Evolutionary conservation across 2,329 filamentous ascomycete species (phyloP).

Genomic region (Sporothrix protearum): DNA sequence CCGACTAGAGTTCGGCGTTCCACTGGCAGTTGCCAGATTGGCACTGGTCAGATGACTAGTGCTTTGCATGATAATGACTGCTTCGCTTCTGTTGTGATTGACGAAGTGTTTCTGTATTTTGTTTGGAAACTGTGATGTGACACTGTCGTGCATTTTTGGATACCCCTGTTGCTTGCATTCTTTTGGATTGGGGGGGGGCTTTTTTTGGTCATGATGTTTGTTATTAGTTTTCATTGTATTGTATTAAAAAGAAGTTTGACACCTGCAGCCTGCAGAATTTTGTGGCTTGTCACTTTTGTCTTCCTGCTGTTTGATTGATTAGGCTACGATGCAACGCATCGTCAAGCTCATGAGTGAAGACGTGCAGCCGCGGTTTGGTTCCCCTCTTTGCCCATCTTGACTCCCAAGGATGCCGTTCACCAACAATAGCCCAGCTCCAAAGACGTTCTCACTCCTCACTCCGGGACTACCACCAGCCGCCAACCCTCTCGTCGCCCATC

Average conservation of each 20-base stretch:
- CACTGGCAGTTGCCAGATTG: no score
- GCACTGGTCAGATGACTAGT: no score
- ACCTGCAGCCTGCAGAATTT: no score
- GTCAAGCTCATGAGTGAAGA: neutral
- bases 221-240: neutral
- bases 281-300: neutral
- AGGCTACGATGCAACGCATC: neutral
- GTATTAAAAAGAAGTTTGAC: neutral
- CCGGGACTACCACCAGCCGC: constrained; percentile 18
- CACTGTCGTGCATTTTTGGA: neutral
- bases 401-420: neutral
- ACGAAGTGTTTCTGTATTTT: neutral
- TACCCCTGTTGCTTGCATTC: neutral
- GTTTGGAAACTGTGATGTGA: neutral
- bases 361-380: neutral
- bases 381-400: neutral
- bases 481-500: constrained; percentile 29
- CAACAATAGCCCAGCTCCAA: neutral
- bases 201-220: neutral
- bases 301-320: neutral
- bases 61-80: no score
- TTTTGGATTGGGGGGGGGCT: neutral
- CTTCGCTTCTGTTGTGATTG: neutral
- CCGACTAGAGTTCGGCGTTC: no score
- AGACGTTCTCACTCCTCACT: neutral